Evolutionary conservation across 176 grass and related monocot species (phyloP), one percentile per base, ranked within the genome.

Genomic region (Panicum miliaceum): DNA sequence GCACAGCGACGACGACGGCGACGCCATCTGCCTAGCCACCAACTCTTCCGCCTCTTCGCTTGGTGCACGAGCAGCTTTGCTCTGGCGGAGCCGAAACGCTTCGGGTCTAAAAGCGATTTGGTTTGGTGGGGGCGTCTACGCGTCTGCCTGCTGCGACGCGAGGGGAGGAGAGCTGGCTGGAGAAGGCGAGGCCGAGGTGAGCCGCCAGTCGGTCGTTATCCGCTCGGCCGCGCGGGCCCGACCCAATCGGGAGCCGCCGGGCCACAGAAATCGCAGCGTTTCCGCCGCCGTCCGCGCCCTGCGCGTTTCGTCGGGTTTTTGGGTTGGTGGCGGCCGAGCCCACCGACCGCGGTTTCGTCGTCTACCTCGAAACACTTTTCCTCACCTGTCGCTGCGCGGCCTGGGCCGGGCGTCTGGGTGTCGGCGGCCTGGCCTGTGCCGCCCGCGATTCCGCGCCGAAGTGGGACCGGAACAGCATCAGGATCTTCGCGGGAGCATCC

Each of bases 1-100:
- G 81, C 87, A 92, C 18, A 89, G 84, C 61, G 87, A 89, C 16
- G 89, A 89, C 71, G 91, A 90, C 38, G 89, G 80, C 23, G 92
- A 71, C 80, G 84, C 76, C 89, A 91, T 94, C 27, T 79, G 22
- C 40, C 6, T 13, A 42, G 42, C 38, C 74, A 60, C 75, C 75
- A 70, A 58, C 62, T 14, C n/a, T 19, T 18, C 18, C 13, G 23
- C 7, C 37, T 60, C 53, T 37, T 8, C 13, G 42, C 47, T 32
- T 78, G 48, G 4, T 43, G 79, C 79, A 58, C 64, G 79, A 79
- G 59, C 59, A 40, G 78, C 35, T 81, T 53, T 19, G 63, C 32
- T 52, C 20, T 22, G 41, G 47, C 48, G 41, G 26, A 32, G 27
- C 14, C 25, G 48, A 36, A 53, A 20, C 76, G 53, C 7, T 63